These are phyloP conservation scores for Aureobasidium uvarum DNA, from an alignment of 2,329 filamentous ascomycete genomes.

Conservation along the genomic window DNA sequence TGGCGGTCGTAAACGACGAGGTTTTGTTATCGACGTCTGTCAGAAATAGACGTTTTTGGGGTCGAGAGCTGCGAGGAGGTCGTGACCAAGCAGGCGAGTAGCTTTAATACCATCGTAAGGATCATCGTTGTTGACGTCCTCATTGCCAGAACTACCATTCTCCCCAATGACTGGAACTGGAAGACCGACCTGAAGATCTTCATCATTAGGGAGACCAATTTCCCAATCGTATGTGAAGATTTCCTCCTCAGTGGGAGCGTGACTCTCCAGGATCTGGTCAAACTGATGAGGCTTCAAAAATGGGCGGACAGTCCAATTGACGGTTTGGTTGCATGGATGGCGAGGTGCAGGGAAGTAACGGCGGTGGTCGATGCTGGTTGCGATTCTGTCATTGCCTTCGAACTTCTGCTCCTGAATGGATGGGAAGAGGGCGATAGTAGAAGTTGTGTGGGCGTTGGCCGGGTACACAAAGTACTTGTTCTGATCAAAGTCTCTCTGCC, in stretches of 20 bases:
- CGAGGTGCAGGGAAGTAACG: slow-evolving; percentile 48
- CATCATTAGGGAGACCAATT: slow-evolving; percentile 18
- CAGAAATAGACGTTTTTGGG: slow-evolving; percentile 31
- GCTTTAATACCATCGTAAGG: slow-evolving; percentile 27
- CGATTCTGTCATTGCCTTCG: slow-evolving; percentile 49
- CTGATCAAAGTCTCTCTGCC: slow-evolving; percentile 38
- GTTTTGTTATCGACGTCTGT: background rate
- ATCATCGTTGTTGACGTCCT: slow-evolving; percentile 31
- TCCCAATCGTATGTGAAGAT: slow-evolving; percentile 19
- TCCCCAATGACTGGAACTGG: slow-evolving; percentile 27
- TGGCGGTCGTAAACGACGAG: background rate
- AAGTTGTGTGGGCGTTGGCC: slow-evolving; percentile 25
- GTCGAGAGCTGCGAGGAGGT: slow-evolving; percentile 32
- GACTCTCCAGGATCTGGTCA: slow-evolving; percentile 35
- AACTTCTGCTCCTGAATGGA: slow-evolving; percentile 45
- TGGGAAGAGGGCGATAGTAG: slow-evolving; percentile 43
- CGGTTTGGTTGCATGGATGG: slow-evolving; percentile 41
- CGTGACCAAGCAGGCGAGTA: slow-evolving; percentile 30
- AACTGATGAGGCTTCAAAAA: slow-evolving; percentile 41
- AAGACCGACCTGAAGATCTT: slow-evolving; percentile 28
- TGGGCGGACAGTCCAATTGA: slow-evolving; percentile 45
- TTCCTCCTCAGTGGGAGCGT: slow-evolving; percentile 28
- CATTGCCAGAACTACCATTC: slow-evolving; percentile 29
- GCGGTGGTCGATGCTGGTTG: slow-evolving; percentile 45
- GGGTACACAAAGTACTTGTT: slow-evolving; percentile 14